Percentiles rank a stretch among this genome's conserved stretches.
Conservation (phyloP, 768 basidiomycete species). For the Kwoniella heveanensis region DNA sequence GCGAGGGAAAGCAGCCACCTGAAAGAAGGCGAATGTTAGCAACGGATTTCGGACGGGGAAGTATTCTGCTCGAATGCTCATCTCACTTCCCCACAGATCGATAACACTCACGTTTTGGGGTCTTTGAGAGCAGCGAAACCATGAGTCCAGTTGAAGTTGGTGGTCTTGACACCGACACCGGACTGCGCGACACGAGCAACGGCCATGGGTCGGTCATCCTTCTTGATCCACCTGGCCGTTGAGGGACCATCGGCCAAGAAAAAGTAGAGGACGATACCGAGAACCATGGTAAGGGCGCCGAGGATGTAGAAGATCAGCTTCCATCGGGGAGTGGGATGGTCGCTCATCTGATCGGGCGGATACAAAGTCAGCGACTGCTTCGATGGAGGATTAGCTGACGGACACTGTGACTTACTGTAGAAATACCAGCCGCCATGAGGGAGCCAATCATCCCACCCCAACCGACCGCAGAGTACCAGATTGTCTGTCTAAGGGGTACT, state of each 20-base stretch:
- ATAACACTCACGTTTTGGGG: slow-evolving; percentile 39
- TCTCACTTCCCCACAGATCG: no score
- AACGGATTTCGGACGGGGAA: no score
- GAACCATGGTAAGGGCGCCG: slow-evolving; percentile 50
- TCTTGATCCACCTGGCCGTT: slow-evolving; percentile 53
- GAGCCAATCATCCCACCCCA: slow-evolving; percentile 56
- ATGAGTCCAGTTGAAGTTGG: slow-evolving; percentile 50
- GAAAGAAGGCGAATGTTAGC: background rate
- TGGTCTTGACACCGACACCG: slow-evolving; percentile 55
- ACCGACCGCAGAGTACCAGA: slow-evolving; percentile 55
- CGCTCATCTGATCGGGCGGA: slow-evolving; percentile 14
- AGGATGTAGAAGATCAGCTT: slow-evolving; percentile 54
- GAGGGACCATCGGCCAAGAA: slow-evolving; percentile 55
- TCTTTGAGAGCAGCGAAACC: slow-evolving; percentile 46
- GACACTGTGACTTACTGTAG: slow-evolving; percentile 22
- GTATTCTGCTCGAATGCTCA: no score
- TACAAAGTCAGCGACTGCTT: background rate
- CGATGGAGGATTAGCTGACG: background rate
- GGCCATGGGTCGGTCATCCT: slow-evolving; percentile 48
- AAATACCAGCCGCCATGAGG: slow-evolving; percentile 56
- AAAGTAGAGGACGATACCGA: slow-evolving; percentile 54
- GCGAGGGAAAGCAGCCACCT: slow-evolving; percentile 51
- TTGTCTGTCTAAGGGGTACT: slow-evolving; percentile 52
- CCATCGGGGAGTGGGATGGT: slow-evolving; percentile 34
- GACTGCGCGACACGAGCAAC: slow-evolving; percentile 54